These are phyloP conservation scores for Toxicodendron radicans DNA, from an alignment of 345 rosid species.

Conservation along the genomic window DNA sequence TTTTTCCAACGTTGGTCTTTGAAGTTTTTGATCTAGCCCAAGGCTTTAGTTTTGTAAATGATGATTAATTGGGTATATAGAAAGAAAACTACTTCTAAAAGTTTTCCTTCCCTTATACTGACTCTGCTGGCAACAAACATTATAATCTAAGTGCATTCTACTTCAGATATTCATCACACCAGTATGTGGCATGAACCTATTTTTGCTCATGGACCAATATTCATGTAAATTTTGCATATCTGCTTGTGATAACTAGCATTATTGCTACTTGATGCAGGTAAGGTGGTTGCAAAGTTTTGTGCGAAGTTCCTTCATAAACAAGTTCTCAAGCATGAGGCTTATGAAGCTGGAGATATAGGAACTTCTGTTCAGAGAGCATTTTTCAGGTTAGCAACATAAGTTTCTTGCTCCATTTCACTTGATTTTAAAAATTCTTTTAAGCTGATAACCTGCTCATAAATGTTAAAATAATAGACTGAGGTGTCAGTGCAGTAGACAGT, in stretches of 20 bases:
- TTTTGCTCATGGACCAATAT: background rate
- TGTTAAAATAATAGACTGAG: background rate
- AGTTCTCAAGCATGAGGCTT: slow-evolving; percentile 68
- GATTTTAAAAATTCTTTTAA: background rate
- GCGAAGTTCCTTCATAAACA: slow-evolving; percentile 90
- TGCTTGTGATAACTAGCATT: background rate
- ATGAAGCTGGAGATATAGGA: slow-evolving; percentile 71
- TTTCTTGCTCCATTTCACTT: background rate
- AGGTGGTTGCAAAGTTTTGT: slow-evolving; percentile 92
- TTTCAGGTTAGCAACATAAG: slow-evolving; percentile 55
- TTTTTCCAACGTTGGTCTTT: background rate
- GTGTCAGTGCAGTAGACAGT: background rate
- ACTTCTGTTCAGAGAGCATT: slow-evolving; percentile 73
- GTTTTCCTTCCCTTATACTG: background rate
- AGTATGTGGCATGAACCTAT: background rate
- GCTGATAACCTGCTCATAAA: background rate
- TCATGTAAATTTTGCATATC: background rate
- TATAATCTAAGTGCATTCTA: background rate
- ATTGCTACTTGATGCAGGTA: slow-evolving; percentile 48
- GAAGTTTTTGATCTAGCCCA: background rate
- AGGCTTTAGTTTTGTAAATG: background rate
- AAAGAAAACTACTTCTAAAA: background rate
- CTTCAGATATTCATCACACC: background rate
- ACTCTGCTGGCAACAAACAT: background rate
- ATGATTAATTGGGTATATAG: background rate